Evolutionary conservation across 352 stramenopile species (phyloP).

Genomic region (Phytopythium kandeliae): DNA sequence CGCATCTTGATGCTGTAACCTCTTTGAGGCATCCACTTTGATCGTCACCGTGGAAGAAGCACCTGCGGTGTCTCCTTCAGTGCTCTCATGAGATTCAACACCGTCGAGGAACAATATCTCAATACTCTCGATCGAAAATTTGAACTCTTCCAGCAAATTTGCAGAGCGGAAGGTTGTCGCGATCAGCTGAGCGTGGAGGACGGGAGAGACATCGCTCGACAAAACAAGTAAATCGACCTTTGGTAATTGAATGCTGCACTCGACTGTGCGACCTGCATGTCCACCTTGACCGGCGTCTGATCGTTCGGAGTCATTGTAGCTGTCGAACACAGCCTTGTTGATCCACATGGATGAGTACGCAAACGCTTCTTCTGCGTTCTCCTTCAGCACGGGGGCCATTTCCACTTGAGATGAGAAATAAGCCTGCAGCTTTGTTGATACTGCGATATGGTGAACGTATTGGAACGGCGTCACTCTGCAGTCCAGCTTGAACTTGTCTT

Average conservation of each 20-base stretch:
- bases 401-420: conserved; percentile 61
- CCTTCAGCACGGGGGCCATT: conserved; percentile 32
- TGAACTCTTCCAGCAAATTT: conserved; percentile 43
- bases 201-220: conserved; percentile 53
- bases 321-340: conserved; percentile 44
- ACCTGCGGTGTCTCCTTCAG: neutral
- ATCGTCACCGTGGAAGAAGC: neutral
- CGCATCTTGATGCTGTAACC: conserved; percentile 8
- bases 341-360: conserved; percentile 44
- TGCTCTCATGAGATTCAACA: neutral
- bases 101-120: conserved; percentile 63
- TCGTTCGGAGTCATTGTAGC: conserved; percentile 2
- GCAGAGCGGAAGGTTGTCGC: conserved; percentile 49
- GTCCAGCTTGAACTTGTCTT: conserved; percentile 46
- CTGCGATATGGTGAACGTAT: conserved; percentile 68
- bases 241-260: conserved; percentile 51
- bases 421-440: conserved; percentile 50
- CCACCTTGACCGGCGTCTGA: conserved; percentile 5
- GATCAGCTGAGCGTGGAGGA: conserved; percentile 51
- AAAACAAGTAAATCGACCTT: conserved; percentile 62
- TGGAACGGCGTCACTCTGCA: conserved; percentile 57
- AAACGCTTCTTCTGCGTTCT: conserved; percentile 50
- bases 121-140: conserved; percentile 46
- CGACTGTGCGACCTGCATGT: conserved; percentile 20
- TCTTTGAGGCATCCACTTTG: neutral